Conservation (phyloP, 176 grass and related monocot species). For the Ensete ventricosum region DNA sequence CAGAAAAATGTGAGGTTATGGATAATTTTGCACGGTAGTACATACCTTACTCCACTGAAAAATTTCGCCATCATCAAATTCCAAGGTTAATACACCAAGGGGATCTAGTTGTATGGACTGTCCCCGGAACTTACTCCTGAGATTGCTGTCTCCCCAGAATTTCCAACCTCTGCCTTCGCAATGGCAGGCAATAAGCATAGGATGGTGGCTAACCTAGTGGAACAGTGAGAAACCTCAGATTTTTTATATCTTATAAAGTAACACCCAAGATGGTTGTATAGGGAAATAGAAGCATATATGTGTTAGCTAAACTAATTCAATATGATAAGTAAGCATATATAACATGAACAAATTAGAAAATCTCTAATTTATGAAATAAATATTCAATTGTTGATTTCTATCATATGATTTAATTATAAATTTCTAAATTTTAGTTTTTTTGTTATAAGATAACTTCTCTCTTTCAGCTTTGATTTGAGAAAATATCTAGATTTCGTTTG, state of each 20-base stretch:
- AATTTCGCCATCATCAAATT: constrained; percentile 94
- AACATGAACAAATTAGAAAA: neutral
- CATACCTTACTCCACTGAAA: constrained; percentile 91
- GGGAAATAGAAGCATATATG: neutral
- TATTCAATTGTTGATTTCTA: neutral
- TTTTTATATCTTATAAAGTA: neutral
- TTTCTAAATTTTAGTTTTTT: too few relatives aligned
- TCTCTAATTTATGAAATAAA: neutral
- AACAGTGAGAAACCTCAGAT: neutral
- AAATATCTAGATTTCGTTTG: too few relatives aligned
- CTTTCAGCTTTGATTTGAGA: too few relatives aligned
- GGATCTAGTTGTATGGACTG: constrained; percentile 81
- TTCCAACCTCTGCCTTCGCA: constrained; percentile 93
- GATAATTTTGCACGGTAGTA: constrained; percentile 10
- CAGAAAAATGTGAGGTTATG: neutral
- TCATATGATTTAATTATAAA: too few relatives aligned
- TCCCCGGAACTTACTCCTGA: constrained; percentile 86
- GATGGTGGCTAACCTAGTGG: constrained; percentile 83
- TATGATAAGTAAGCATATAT: neutral
- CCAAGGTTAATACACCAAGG: constrained; percentile 54
- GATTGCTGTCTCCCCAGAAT: constrained; percentile 82
- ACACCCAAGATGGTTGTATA: neutral
- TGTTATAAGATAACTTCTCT: too few relatives aligned
- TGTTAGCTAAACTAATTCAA: neutral
- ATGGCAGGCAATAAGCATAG: constrained; percentile 79